Percentiles rank a stretch among this genome's conserved stretches.
Evolutionary conservation across 108 stramenopile species (phyloP).

Genomic region (Skeletonema potamos): DNA sequence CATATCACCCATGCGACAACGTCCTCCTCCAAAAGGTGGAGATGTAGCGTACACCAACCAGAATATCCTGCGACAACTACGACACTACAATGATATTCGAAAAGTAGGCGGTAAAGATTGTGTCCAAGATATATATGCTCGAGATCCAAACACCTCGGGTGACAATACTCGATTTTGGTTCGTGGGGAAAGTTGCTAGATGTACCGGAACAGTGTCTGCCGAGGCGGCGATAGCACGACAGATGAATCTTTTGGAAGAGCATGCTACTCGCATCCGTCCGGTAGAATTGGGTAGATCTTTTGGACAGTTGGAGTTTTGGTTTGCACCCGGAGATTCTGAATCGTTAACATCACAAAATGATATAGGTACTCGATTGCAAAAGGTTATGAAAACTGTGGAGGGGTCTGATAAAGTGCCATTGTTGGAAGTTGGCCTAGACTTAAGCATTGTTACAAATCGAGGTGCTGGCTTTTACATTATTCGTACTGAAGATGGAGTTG

Average conservation of each 20-base stretch:
- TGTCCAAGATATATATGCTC: slow-evolving; percentile 41
- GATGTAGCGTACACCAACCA: slow-evolving; percentile 43
- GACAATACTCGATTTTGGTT: slow-evolving; percentile 39
- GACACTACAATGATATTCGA: slow-evolving; percentile 32
- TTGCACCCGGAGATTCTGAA: slow-evolving; percentile 49
- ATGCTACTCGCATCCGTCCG: slow-evolving; percentile 46
- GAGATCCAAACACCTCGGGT: slow-evolving; percentile 32
- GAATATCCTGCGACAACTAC: slow-evolving; percentile 39
- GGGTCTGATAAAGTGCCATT: slow-evolving; percentile 28
- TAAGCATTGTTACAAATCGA: slow-evolving; percentile 46
- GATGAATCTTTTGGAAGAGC: slow-evolving; percentile 50
- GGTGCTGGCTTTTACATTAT: slow-evolving; percentile 46
- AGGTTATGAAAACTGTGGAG: slow-evolving; percentile 18
- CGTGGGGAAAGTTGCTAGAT: slow-evolving; percentile 50
- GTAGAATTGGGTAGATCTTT: slow-evolving; percentile 46
- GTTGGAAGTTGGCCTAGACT: slow-evolving; percentile 46
- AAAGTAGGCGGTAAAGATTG: slow-evolving; percentile 42
- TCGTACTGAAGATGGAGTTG: slow-evolving; percentile 38
- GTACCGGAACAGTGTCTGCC: slow-evolving; percentile 45
- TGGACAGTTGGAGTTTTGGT: slow-evolving; percentile 39
- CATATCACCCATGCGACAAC: slow-evolving; percentile 41
- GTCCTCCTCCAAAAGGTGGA: slow-evolving; percentile 45
- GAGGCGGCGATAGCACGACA: slow-evolving; percentile 42
- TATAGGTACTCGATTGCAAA: slow-evolving; percentile 23
- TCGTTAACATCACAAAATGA: slow-evolving; percentile 26